Evolutionary conservation across 805 yeast genomes (phyloP), one percentile per base, ranked within the genome.

Genomic region (Starmerella bacillaris): DNA sequence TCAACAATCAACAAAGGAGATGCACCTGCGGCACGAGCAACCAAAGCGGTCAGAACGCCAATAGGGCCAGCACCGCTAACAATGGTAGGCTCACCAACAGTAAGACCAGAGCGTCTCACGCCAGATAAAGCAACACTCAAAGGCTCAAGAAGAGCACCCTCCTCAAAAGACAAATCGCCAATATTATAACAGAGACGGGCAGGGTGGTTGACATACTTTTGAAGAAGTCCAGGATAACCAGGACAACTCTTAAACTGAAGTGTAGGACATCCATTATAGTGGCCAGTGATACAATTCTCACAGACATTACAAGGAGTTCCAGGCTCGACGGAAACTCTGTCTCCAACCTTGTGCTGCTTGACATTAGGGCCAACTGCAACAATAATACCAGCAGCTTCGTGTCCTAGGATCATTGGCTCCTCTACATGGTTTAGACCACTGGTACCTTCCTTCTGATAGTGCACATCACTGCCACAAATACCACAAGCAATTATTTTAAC

Each of bases 381-480:
- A 19, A 71, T 62, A 30, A 59, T 61, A 30, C 59, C 63, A 3
- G 78, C 74, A 27, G 69, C 67, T 36, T 69, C 65, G 50, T 76
- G 66, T 53, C 79, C 68, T n/a, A 68, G 61, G 18, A 56, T 51
- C 4, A 74, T 74, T 17, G 76, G 78, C 45, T 70, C 78, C 15
- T 68, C 59, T 32, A 70, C 69, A n/a, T 72, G 72, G 20, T 57
- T 54, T 26, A 54, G 57, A 18, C 63, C 78, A 40, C 74, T 73
- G 38, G 61, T 64, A 31, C 82, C 83, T 40, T 69, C 71, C 37
- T 69, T 63, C 58, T 69, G 71, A 56, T 72, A 73, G 51, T 75
- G 82, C 40, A 74, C 62, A 53, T 76, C 84, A 17, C 78, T 68
- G 14, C 83, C 83, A 54, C 83, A 76, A 44, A 75, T 74, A 19